Percentiles rank a stretch among this genome's conserved stretches.
phyloP scores from a whole-genome alignment of 2,329 filamentous ascomycete genomes.

The Herpotrichia juniperi region DNA sequence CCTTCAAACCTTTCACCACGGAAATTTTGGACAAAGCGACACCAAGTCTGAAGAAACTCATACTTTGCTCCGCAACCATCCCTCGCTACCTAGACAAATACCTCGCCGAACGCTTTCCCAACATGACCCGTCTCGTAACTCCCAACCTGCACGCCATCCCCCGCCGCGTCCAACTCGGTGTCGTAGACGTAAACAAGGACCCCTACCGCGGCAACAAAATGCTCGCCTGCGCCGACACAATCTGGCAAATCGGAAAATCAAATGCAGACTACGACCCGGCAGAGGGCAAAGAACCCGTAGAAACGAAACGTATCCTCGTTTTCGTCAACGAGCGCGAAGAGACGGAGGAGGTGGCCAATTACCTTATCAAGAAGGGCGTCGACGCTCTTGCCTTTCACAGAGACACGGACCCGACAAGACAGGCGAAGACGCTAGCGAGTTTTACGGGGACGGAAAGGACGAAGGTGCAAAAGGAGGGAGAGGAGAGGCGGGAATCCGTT shows the following conservation, averaged over 20 bases:
- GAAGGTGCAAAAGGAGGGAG: slow-evolving; percentile 10
- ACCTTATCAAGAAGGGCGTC: slow-evolving; percentile 82
- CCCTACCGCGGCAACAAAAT: slow-evolving; percentile 92
- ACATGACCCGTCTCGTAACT: slow-evolving; percentile 85
- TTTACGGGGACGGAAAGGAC: slow-evolving; percentile 60
- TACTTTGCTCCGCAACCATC: slow-evolving; percentile 96
- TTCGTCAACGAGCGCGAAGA: slow-evolving; percentile 97
- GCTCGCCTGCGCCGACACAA: slow-evolving; percentile 91
- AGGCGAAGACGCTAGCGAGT: slow-evolving; percentile 75
- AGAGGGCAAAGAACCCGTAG: slow-evolving; percentile 60
- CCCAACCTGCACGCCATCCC: slow-evolving; percentile 97
- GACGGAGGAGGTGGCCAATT: slow-evolving; percentile 79
- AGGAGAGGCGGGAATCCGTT: slow-evolving; percentile 5
- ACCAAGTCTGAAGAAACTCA: slow-evolving; percentile 82
- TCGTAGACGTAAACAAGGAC: slow-evolving; percentile 90
- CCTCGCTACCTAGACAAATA: slow-evolving; percentile 86
- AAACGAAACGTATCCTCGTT: slow-evolving; percentile 85
- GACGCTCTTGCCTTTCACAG: slow-evolving; percentile 84
- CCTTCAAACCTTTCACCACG: slow-evolving; percentile 83
- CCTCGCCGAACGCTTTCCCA: slow-evolving; percentile 80
- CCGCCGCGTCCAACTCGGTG: slow-evolving; percentile 88
- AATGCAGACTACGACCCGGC: slow-evolving; percentile 49
- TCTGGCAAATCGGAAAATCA: slow-evolving; percentile 90
- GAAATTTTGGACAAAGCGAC: slow-evolving; percentile 80
- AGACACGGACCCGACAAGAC: slow-evolving; percentile 78